These are phyloP conservation scores for Auriscalpium vulgare DNA, from an alignment of 768 basidiomycete species.

Conservation along the genomic window DNA sequence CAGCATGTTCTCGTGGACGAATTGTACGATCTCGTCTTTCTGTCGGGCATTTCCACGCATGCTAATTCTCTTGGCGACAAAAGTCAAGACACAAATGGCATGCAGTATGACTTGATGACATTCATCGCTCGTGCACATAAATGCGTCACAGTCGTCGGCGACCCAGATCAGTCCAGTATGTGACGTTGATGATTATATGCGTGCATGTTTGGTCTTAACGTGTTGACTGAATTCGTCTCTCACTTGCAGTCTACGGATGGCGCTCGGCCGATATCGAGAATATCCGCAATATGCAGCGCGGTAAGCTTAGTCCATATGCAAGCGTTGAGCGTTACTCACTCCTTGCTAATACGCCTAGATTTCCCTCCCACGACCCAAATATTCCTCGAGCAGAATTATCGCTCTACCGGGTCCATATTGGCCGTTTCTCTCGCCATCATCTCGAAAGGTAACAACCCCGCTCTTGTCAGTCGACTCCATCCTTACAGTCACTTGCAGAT, in stretches of 20 bases:
- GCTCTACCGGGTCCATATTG: constrained; percentile 73
- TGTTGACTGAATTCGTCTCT: neutral
- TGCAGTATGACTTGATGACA: constrained; percentile 76
- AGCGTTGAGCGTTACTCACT: too few species aligned
- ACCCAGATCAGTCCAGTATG: constrained; percentile 84
- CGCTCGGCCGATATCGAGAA: constrained; percentile 74
- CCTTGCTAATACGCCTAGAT: constrained; percentile 33
- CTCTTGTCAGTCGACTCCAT: neutral
- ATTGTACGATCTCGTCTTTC: constrained; percentile 43
- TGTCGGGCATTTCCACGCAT: neutral
- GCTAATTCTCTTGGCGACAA: neutral
- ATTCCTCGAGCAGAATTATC: constrained; percentile 79
- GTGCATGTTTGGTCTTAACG: too few species aligned
- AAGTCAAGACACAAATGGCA: constrained; percentile 74
- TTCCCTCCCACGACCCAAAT: constrained; percentile 60
- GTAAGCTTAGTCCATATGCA: constrained; percentile 23
- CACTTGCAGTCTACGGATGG: constrained; percentile 69
- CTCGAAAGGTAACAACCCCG: constrained; percentile 51
- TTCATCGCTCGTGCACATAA: constrained; percentile 44
- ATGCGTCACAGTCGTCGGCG: constrained; percentile 76
- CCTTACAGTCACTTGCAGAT: constrained; percentile 35
- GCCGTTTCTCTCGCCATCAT: constrained; percentile 69
- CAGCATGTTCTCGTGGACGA: constrained; percentile 72
- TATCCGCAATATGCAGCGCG: constrained; percentile 60
- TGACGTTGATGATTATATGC: neutral